Percentiles rank a stretch among this genome's conserved stretches.
These are phyloP conservation scores for Clarireedia sp. DNA, from an alignment of 2,329 filamentous ascomycete genomes.

Conservation along the genomic window DNA sequence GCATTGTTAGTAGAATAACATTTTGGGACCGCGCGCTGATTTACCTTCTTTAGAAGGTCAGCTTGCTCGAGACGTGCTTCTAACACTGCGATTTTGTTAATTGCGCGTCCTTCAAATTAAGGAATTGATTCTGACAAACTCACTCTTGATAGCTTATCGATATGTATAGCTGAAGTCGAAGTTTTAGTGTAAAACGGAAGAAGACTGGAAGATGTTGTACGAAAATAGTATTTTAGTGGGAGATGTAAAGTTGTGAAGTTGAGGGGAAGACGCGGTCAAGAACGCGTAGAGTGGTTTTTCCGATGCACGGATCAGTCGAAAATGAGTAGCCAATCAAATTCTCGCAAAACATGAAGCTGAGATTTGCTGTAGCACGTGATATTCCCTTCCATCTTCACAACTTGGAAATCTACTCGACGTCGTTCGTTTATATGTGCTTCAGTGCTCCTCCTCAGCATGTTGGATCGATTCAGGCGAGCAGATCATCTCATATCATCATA, in stretches of 20 bases:
- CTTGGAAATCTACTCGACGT: too few relatives aligned
- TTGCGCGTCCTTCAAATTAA: not conserved
- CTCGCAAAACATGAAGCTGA: too few relatives aligned
- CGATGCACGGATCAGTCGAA: not conserved
- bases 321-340: not conserved
- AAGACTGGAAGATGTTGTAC: not conserved
- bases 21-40: not conserved
- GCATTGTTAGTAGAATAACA: slow-evolving; percentile 17
- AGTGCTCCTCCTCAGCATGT: not conserved
- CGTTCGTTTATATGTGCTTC: too few relatives aligned
- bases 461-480: not conserved
- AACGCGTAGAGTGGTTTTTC: slow-evolving; percentile 11
- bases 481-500: not conserved
- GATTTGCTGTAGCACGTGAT: too few relatives aligned
- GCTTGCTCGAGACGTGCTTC: slow-evolving; percentile 97
- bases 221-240: not conserved
- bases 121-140: not conserved
- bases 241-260: not conserved
- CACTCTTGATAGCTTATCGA: slow-evolving; percentile 1
- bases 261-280: slow-evolving; percentile 7
- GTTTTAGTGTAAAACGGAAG: too few relatives aligned
- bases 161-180: not conserved
- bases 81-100: slow-evolving; percentile 51
- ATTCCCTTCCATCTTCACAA: too few relatives aligned
- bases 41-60: slow-evolving; percentile 85